Conservation (phyloP, 2,329 filamentous ascomycete genomes). For the Fusarium tjaetaba region DNA sequence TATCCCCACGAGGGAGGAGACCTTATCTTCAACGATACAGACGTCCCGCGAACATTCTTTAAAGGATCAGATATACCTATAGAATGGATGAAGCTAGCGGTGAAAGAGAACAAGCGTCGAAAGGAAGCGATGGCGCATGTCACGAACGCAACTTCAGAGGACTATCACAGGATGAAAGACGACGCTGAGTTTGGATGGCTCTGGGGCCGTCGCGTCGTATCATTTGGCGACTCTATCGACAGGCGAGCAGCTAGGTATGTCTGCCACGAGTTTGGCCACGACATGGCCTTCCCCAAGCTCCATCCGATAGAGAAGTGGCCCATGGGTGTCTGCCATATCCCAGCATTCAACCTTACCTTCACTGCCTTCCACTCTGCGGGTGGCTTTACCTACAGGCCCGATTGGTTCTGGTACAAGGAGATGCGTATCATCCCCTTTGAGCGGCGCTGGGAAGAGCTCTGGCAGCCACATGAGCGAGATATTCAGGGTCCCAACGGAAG, state of each 20-base stretch:
- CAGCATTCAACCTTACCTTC: not conserved
- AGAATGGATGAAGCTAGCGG: conserved; percentile 1
- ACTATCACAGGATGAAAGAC: not conserved
- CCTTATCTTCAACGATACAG: conserved; percentile 5
- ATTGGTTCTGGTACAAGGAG: conserved; percentile 3
- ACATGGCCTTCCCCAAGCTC: not conserved
- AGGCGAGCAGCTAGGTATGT: not conserved
- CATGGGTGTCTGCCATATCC: not conserved
- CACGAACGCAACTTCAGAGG: not conserved
- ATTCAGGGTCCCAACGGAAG: not conserved
- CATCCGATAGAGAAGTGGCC: not conserved
- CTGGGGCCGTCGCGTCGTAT: not conserved
- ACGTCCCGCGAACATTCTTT: not conserved
- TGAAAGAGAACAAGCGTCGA: not conserved
- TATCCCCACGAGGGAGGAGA: not conserved
- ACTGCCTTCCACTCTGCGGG: not conserved
- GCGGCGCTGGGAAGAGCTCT: not conserved
- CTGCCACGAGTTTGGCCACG: not conserved
- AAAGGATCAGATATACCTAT: not conserved
- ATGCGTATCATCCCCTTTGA: conserved; percentile 2
- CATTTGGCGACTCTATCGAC: conserved; percentile 7
- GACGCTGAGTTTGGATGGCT: not conserved
- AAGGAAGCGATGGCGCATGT: not conserved
- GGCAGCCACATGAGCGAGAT: not conserved
- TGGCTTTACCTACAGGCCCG: not conserved